phyloP scores from a whole-genome alignment of 202 grass and related monocot genomes.

The Eragrostis tef region DNA sequence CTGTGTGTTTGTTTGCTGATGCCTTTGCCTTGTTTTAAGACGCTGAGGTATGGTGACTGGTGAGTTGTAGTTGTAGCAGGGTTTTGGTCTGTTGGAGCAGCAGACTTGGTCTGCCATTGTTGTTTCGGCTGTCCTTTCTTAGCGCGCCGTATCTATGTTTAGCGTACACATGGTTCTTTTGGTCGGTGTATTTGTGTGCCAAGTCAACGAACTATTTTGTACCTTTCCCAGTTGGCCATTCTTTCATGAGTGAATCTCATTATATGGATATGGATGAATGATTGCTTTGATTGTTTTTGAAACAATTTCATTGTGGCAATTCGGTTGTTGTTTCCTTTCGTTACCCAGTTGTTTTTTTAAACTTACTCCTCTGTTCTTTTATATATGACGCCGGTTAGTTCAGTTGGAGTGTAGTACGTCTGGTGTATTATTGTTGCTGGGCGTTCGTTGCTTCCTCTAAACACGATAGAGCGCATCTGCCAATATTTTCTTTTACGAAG shows the following conservation, averaged over 20 bases:
- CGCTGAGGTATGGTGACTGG: slow-evolving; percentile 39
- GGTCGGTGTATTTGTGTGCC: slow-evolving; percentile 40
- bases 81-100: slow-evolving; percentile 32
- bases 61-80: slow-evolving; percentile 27
- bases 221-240: slow-evolving; percentile 37
- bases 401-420: too few species aligned
- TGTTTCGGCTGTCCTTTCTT: slow-evolving; percentile 27
- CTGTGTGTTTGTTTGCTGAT: slow-evolving; percentile 40
- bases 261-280: neutral
- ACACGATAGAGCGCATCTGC: too few species aligned
- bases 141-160: slow-evolving; percentile 13
- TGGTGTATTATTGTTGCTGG: too few species aligned
- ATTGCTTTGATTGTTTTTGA: neutral
- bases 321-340: neutral
- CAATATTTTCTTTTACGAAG: too few species aligned
- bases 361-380: too few species aligned
- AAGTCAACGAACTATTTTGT: slow-evolving; percentile 27
- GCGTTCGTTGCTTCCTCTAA: too few species aligned
- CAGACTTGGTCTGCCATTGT: slow-evolving; percentile 22
- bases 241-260: slow-evolving; percentile 31
- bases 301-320: neutral
- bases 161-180: slow-evolving; percentile 7
- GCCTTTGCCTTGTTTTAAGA: slow-evolving; percentile 26
- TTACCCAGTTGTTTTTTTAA: too few species aligned
- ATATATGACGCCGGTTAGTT: too few species aligned